phyloP scores from a whole-genome alignment of 2,329 filamentous ascomycete species.

The Delphinella strobiligena region DNA sequence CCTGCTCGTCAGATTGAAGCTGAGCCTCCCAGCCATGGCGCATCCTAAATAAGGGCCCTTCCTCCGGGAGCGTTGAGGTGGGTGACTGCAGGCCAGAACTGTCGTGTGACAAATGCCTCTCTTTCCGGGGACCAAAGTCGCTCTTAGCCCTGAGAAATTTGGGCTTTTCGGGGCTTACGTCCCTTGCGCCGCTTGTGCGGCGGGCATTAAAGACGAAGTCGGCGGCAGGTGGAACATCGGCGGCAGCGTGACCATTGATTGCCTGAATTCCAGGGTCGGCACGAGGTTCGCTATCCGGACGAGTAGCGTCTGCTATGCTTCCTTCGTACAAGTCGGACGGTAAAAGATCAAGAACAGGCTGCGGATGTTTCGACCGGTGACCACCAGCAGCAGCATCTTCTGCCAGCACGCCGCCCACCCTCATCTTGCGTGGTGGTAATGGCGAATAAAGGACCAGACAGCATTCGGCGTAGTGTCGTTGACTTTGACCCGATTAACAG shows the following conservation, averaged over 20 bases:
- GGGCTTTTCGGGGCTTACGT: slow-evolving; percentile 13
- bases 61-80: slow-evolving; percentile 9
- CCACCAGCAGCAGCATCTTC: slow-evolving; percentile 13
- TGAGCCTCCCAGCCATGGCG: slow-evolving; percentile 89
- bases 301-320: slow-evolving; percentile 2
- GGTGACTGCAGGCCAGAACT: background rate
- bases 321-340: slow-evolving; percentile 8
- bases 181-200: background rate
- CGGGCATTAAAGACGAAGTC: slow-evolving; percentile 1
- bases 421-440: slow-evolving; percentile 8
- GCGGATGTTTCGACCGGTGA: slow-evolving; percentile 16
- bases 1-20: slow-evolving; percentile 81
- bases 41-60: slow-evolving; percentile 31
- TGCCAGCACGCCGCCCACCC: slow-evolving; percentile 12
- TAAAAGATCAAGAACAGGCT: slow-evolving; percentile 14
- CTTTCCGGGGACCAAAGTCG: slow-evolving; percentile 34
- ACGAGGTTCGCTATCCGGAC: background rate
- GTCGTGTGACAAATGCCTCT: slow-evolving; percentile 19
- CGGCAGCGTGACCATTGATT: slow-evolving; percentile 5
- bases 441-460: too few relatives aligned
- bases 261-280: slow-evolving; percentile 3
- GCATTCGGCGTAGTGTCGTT: too few relatives aligned
- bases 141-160: slow-evolving; percentile 39
- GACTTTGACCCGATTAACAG: too few relatives aligned
- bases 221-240: slow-evolving; percentile 3